Evolutionary conservation across 768 basidiomycete species (phyloP), one percentile per base, ranked within the genome.

Genomic region (Tephrocybe sp.): DNA sequence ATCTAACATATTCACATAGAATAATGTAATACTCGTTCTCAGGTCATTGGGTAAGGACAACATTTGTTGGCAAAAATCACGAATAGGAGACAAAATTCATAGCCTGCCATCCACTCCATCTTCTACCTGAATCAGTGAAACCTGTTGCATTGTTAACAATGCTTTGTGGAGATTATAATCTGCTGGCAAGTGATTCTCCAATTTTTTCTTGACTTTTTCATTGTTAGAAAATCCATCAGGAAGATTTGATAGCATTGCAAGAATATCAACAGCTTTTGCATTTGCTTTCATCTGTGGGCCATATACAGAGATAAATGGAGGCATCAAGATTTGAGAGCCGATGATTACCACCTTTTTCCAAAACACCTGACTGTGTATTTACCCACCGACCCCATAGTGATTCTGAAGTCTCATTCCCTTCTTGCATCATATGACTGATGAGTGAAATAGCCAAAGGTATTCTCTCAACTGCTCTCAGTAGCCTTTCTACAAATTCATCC

Each of bases 391-490:
- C 44, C 36, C 51, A 58, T 11, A 61, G 45, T 13, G 53, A 58
- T 32, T 52, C 41, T 4, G 61, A 56, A n/a, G 56, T 57, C 40
- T 60, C 56, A 20, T 58, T 62, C 26, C 53, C 61, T 31, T 60
- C 61, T 45, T 58, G 54, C 31, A 60, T 48, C 41, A 62, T 48
- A 43, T 54, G 48, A 23, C 49, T 52, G 6, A 60, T 35, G n/a
- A 62, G 43, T 16, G 54, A 60, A 32, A 62, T 23, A 19, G 45
- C 45, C 26, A 47, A 32, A 1, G 51, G 51, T 16, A 52, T 39
- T 10, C 51, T 44, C 22, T 30, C 12, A 26, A n/a, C 26, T 30
- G 41, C 41, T 3, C 23, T 30, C 20, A 42, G 41, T 23, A 42
- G 41, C n/a, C n/a, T 42, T 26, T 2, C 12, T 19, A 12, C 41